Conservation (phyloP, 176 grass and related monocot species). For the Thalia dealbata region DNA sequence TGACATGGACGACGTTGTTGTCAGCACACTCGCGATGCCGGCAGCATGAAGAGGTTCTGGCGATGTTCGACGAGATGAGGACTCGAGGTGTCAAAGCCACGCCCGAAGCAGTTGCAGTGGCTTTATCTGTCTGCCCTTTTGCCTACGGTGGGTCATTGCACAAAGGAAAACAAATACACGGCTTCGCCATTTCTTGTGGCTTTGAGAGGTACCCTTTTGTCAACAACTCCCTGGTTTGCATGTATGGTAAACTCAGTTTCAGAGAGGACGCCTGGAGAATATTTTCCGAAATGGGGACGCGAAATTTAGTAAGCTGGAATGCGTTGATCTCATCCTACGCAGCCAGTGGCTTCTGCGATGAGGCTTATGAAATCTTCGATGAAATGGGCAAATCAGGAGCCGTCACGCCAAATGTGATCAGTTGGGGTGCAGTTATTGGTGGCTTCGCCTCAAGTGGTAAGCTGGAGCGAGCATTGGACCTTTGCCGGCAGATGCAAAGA, state of each 20-base stretch:
- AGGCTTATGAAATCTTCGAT: constrained; percentile 29
- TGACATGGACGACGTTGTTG: constrained; percentile 52
- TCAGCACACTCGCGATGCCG: constrained; percentile 37
- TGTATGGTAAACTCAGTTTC: constrained; percentile 49
- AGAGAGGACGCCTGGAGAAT: constrained; percentile 27
- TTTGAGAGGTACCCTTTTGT: constrained; percentile 30
- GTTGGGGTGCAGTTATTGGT: constrained; percentile 54
- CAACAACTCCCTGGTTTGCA: constrained; percentile 47
- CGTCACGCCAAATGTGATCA: constrained; percentile 35
- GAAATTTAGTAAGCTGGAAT: constrained; percentile 46
- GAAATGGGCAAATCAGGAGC: constrained; percentile 23
- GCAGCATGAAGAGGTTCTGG: constrained; percentile 29
- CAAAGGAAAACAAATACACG: constrained; percentile 38
- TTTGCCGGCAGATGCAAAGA: constrained; percentile 40
- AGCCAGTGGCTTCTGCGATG: constrained; percentile 18
- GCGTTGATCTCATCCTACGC: constrained; percentile 48
- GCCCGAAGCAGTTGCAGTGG: constrained; percentile 33
- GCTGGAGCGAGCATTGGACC: constrained; percentile 28
- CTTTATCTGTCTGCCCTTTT: constrained; percentile 45
- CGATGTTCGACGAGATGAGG: constrained; percentile 33
- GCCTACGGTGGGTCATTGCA: constrained; percentile 1
- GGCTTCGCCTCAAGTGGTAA: constrained; percentile 22
- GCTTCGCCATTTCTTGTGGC: constrained; percentile 29
- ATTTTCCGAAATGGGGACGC: constrained; percentile 9
- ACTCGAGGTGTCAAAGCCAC: constrained; percentile 24